phyloP scores from a whole-genome alignment of 495 filamentous ascomycete genomes.

The Polyplosphaeria fusca region DNA sequence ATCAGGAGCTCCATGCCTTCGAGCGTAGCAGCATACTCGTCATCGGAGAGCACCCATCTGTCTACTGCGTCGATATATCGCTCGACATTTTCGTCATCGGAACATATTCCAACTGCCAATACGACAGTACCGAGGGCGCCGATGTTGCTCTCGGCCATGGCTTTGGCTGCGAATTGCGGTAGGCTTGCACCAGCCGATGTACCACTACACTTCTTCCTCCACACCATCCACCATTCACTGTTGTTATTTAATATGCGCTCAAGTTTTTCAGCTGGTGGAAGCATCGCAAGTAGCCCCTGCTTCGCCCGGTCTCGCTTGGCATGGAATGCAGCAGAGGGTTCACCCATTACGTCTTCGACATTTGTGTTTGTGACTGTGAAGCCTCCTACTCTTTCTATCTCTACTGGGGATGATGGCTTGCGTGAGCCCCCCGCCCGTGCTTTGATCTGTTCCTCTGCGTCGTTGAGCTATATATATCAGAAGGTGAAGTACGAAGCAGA shows the following conservation, averaged over 20 bases:
- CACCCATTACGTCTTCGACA: conserved; percentile 15
- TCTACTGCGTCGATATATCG: conserved; percentile 43
- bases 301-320: conserved; percentile 25
- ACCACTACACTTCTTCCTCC: conserved; percentile 32
- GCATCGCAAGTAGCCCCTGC: conserved; percentile 20
- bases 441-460: conserved; percentile 24
- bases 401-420: background rate
- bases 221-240: conserved; percentile 34
- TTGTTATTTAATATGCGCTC: conserved; percentile 23
- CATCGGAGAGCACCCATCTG: conserved; percentile 47
- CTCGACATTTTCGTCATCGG: conserved; percentile 30
- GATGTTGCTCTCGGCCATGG: conserved; percentile 29
- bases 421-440: conserved; percentile 11
- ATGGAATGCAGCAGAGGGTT: background rate
- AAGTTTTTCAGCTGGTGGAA: conserved; percentile 30
- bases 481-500: background rate
- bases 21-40: conserved; percentile 48
- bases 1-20: conserved; percentile 53
- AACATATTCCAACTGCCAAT: conserved; percentile 29
- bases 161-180: conserved; percentile 24
- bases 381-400: conserved; percentile 18
- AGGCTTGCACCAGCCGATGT: conserved; percentile 16
- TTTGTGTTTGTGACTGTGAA: conserved; percentile 20
- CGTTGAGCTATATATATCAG: conserved; percentile 26
- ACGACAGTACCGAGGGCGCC: conserved; percentile 34